Conservation (phyloP, 441 rosid species). For the Corymbia citriodora region DNA sequence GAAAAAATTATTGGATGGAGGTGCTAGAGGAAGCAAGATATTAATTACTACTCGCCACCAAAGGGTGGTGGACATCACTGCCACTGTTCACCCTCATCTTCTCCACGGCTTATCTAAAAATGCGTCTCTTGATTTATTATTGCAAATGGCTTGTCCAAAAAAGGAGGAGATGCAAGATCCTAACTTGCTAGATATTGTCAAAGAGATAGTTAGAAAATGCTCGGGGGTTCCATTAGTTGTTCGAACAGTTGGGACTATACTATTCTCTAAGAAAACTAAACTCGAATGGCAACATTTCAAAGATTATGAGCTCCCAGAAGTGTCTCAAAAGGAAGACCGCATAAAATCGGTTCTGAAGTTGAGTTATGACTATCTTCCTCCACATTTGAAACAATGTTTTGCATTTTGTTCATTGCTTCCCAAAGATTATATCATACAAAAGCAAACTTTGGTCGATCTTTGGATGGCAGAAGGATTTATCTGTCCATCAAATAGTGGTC, state of each 20-base stretch:
- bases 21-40: background rate
- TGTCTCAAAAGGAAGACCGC: background rate
- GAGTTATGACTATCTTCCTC: background rate
- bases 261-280: background rate
- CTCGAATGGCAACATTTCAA: background rate
- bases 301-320: background rate
- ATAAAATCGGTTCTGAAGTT: background rate
- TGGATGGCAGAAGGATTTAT: background rate
- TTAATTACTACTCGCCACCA: too few species aligned
- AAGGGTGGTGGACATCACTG: background rate
- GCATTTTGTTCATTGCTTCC: background rate
- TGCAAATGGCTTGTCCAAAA: background rate
- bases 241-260: background rate
- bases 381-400: background rate
- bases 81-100: accelerated
- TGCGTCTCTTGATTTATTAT: background rate
- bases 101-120: background rate
- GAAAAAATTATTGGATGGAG: background rate
- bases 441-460: background rate
- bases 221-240: background rate
- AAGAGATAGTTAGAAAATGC: background rate
- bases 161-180: background rate
- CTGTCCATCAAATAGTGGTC: background rate
- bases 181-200: accelerated
- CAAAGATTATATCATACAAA: background rate